These are phyloP conservation scores for Quercus rubra DNA, from an alignment of 306 rosid genomes.

Conservation along the genomic window DNA sequence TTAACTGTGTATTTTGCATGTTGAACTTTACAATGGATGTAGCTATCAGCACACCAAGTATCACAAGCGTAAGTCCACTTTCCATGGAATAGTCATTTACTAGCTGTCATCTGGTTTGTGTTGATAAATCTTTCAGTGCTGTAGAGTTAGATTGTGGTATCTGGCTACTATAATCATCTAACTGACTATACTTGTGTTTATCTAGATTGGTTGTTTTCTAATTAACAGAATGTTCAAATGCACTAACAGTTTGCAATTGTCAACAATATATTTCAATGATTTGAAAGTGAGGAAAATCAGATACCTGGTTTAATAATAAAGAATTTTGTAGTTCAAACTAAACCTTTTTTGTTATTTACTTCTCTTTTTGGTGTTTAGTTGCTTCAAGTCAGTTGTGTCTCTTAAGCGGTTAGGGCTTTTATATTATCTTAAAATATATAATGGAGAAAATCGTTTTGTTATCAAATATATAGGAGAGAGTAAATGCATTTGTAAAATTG, in stretches of 20 bases:
- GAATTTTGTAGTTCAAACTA: not conserved
- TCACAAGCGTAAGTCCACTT: slow-evolving; percentile 89
- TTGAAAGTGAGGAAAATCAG: not conserved
- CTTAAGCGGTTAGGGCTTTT: not conserved
- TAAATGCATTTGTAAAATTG: not conserved
- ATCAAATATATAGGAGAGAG: no score
- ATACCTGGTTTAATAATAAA: not conserved
- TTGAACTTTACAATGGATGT: slow-evolving; percentile 49
- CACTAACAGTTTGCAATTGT: not conserved
- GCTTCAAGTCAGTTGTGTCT: not conserved
- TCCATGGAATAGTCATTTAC: slow-evolving; percentile 7
- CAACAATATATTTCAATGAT: no score
- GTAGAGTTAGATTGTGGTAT: not conserved
- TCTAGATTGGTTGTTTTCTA: not conserved
- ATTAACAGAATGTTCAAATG: not conserved
- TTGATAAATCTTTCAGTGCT: slow-evolving; percentile 1
- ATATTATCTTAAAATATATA: not conserved
- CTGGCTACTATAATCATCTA: not conserved
- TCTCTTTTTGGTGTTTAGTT: not conserved
- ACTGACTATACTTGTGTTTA: not conserved
- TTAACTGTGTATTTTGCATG: slow-evolving; percentile 34
- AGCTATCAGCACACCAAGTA: slow-evolving; percentile 99
- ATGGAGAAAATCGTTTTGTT: not conserved
- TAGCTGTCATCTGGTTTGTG: slow-evolving; percentile 7
- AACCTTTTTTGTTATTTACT: not conserved